Conservation (phyloP, 2,329 filamentous ascomycete species). For the Diplodia sapinea region DNA sequence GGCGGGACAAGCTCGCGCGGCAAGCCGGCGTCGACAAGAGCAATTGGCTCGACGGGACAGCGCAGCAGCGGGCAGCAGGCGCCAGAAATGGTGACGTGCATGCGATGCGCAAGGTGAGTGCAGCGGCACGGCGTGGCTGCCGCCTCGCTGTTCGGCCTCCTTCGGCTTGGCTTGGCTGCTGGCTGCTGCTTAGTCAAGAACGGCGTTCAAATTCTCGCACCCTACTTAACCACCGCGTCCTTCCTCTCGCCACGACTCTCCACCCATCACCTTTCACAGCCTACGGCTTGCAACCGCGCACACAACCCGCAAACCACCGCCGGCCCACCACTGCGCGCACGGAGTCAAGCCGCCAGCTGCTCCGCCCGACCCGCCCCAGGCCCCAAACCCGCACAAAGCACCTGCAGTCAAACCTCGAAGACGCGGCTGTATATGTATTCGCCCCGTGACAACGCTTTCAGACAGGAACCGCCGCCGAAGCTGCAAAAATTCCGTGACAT, state of each 20-base stretch:
- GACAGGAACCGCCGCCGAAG: conserved; percentile 91
- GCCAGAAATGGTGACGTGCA: conserved; percentile 27
- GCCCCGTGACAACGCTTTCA: conserved; percentile 92
- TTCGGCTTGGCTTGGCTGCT: conserved; percentile 2
- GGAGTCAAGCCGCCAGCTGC: conserved; percentile 31
- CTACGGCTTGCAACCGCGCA: conserved; percentile 21
- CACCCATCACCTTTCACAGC: conserved; percentile 14
- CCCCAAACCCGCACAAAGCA: conserved; percentile 29
- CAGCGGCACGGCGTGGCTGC: not conserved
- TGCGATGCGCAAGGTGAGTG: not conserved
- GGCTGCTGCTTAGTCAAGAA: conserved; percentile 18
- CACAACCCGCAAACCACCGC: conserved; percentile 15
- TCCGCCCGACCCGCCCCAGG: conserved; percentile 25
- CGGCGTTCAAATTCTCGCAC: conserved; percentile 20
- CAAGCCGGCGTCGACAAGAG: not conserved
- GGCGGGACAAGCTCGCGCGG: not conserved
- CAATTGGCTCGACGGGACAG: not conserved
- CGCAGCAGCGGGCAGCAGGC: conserved; percentile 7
- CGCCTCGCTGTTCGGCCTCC: conserved; percentile 1
- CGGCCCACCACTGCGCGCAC: conserved; percentile 26
- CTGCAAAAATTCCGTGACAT: conserved; percentile 96
- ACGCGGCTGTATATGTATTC: conserved; percentile 93
- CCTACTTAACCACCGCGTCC: conserved; percentile 26
- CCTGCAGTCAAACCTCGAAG: conserved; percentile 26
- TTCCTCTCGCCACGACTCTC: conserved; percentile 24